A percentile compares a stretch with the other conserved stretches of the same genome.
phyloP scores from a whole-genome alignment of 2,329 filamentous ascomycete species.

The Colletotrichum sp. region DNA sequence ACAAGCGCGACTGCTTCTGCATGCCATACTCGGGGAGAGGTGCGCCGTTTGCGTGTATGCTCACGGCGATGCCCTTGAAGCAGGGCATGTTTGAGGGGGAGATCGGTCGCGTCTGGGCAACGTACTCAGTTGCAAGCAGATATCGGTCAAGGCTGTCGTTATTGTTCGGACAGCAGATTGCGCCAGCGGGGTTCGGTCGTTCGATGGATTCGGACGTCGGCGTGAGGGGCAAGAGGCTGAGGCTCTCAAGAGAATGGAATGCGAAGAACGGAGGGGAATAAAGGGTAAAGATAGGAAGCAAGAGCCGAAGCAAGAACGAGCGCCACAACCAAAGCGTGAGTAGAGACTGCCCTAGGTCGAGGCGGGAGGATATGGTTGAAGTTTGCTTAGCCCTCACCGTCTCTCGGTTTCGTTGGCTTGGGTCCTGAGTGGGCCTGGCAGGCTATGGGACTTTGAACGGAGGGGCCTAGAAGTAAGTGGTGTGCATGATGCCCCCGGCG shows the following conservation, averaged over 20 bases:
- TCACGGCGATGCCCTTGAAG: conserved; percentile 99
- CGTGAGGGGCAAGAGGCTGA: neutral
- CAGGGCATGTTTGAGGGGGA: conserved; percentile 72
- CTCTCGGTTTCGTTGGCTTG: neutral
- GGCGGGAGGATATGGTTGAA: neutral
- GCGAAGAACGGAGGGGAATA: neutral
- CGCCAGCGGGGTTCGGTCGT: neutral
- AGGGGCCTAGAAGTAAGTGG: conserved; percentile 2
- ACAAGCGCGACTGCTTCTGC: conserved; percentile 89
- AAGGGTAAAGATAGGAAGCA: neutral
- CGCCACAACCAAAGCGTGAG: neutral
- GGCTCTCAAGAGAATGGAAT: neutral
- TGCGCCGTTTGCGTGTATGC: conserved; percentile 83
- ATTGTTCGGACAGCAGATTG: neutral
- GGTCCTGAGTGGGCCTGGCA: neutral
- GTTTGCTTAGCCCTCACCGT: neutral
- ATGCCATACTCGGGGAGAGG: conserved; percentile 93
- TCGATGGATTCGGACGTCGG: neutral
- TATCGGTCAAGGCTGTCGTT: neutral
- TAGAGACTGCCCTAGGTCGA: neutral
- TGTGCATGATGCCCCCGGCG: conserved; percentile 8
- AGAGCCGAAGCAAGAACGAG: neutral
- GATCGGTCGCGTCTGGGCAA: neutral
- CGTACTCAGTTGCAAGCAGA: neutral
- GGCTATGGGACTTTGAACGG: conserved; percentile 4